phyloP scores from a whole-genome alignment of 441 rosid genomes.

The Viola pubescens region DNA sequence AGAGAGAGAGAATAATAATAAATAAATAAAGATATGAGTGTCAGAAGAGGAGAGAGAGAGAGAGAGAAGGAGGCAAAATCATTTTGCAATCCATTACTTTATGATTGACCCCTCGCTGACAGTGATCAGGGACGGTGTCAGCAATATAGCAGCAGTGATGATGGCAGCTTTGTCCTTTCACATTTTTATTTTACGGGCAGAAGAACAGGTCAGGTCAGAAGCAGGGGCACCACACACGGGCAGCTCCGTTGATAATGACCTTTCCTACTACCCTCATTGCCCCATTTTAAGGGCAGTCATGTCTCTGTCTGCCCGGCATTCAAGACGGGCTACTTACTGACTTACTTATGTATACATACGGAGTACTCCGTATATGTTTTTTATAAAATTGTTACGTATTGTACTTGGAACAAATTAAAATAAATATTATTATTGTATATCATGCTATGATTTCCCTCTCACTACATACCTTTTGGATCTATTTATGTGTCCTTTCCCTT shows the following conservation, averaged over 20 bases:
- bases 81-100: slow-evolving; percentile 57
- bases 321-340: slow-evolving; percentile 21
- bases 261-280: slow-evolving; percentile 10
- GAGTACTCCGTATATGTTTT: too few relatives aligned
- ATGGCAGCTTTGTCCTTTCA: slow-evolving; percentile 32
- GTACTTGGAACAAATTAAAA: too few relatives aligned
- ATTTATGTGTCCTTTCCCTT: too few relatives aligned
- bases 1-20: too few relatives aligned
- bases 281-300: slow-evolving; percentile 23
- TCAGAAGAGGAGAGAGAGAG: too few relatives aligned
- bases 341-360: neutral
- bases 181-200: slow-evolving; percentile 15
- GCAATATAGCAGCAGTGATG: slow-evolving; percentile 19
- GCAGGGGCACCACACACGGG: slow-evolving; percentile 10
- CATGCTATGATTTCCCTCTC: too few relatives aligned
- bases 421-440: too few relatives aligned
- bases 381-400: too few relatives aligned
- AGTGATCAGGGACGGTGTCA: slow-evolving; percentile 23
- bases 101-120: slow-evolving; percentile 60
- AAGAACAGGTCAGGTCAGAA: too few relatives aligned
- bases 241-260: slow-evolving; percentile 31
- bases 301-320: slow-evolving; percentile 42
- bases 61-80: slow-evolving; percentile 4
- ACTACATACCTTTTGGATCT: too few relatives aligned
- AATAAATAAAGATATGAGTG: too few relatives aligned